A percentile compares a stretch with the other conserved stretches of the same genome.
These are phyloP conservation scores for Kandelia obovata DNA, from an alignment of 345 rosid genomes.

Conservation along the genomic window DNA sequence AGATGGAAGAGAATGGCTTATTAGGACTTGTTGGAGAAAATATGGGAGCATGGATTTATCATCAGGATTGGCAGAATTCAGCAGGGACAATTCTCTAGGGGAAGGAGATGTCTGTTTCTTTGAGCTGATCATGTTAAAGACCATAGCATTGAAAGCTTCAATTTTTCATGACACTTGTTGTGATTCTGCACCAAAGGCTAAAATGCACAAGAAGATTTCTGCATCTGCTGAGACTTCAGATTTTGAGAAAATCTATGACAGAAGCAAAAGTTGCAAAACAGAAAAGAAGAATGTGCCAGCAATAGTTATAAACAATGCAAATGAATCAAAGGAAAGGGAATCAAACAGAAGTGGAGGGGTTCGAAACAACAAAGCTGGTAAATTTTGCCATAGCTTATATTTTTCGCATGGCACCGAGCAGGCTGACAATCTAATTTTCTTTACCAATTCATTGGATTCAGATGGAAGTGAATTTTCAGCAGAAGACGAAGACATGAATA, in stretches of 20 bases:
- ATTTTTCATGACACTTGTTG: neutral
- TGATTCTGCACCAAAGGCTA: neutral
- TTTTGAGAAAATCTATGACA: neutral
- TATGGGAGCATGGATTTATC: neutral
- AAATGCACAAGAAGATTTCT: neutral
- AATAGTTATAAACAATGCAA: too few species aligned
- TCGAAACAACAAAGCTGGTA: too few species aligned
- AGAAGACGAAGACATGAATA: too few species aligned
- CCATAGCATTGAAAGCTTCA: neutral
- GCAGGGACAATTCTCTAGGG: conserved; percentile 3
- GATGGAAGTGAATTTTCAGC: too few species aligned
- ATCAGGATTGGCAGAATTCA: conserved; percentile 4
- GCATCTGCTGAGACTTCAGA: neutral
- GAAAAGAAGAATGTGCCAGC: too few species aligned
- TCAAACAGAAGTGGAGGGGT: too few species aligned
- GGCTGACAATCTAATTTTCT: too few species aligned
- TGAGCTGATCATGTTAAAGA: neutral
- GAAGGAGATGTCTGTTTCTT: conserved; percentile 10
- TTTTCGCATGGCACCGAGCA: too few species aligned
- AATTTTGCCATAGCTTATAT: too few species aligned
- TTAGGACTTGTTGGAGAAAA: neutral
- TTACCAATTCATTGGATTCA: too few species aligned
- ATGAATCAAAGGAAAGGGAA: too few species aligned
- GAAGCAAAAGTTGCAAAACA: too few species aligned
- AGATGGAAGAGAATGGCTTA: conserved; percentile 3